These are phyloP conservation scores for Diplodia intermedia DNA, from an alignment of 2,329 filamentous ascomycete species.

Conservation along the genomic window DNA sequence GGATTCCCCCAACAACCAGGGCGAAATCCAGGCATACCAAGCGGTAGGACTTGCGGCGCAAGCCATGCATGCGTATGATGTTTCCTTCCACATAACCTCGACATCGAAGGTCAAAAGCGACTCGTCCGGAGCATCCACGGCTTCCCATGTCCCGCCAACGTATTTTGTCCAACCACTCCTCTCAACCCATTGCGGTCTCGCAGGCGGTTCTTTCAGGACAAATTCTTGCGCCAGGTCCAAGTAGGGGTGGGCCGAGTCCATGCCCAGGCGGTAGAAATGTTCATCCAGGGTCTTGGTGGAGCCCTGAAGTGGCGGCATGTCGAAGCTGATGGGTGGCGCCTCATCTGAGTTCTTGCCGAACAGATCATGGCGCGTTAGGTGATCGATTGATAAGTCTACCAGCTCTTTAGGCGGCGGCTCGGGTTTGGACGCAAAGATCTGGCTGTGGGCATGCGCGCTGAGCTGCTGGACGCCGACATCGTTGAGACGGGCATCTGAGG, in stretches of 20 bases:
- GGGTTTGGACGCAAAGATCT: constrained; percentile 73
- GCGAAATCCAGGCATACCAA: constrained; percentile 98
- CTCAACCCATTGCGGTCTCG: constrained; percentile 71
- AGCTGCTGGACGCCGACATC: constrained; percentile 95
- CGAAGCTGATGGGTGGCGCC: constrained; percentile 76
- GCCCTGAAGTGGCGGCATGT: constrained; percentile 81
- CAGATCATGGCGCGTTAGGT: constrained; percentile 83
- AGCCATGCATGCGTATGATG: constrained; percentile 93
- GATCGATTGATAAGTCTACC: constrained; percentile 79
- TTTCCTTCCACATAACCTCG: constrained; percentile 95
- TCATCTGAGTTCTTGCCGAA: constrained; percentile 88
- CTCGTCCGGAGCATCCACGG: constrained; percentile 78
- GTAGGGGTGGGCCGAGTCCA: constrained; percentile 87
- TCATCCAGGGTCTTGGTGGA: constrained; percentile 74
- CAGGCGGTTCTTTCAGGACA: constrained; percentile 64
- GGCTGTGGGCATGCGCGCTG: constrained; percentile 79
- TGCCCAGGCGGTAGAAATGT: constrained; percentile 88
- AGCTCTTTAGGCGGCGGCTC: constrained; percentile 70
- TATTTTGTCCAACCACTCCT: constrained; percentile 96
- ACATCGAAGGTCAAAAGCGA: constrained; percentile 90
- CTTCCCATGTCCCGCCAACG: constrained; percentile 72
- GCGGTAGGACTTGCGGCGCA: constrained; percentile 87
- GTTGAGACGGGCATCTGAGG: constrained; percentile 75
- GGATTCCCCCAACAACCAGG: constrained; percentile 88
- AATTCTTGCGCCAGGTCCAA: constrained; percentile 77